Conservation (phyloP, 106 monocot genomes). For the Dendrobium nobile region DNA sequence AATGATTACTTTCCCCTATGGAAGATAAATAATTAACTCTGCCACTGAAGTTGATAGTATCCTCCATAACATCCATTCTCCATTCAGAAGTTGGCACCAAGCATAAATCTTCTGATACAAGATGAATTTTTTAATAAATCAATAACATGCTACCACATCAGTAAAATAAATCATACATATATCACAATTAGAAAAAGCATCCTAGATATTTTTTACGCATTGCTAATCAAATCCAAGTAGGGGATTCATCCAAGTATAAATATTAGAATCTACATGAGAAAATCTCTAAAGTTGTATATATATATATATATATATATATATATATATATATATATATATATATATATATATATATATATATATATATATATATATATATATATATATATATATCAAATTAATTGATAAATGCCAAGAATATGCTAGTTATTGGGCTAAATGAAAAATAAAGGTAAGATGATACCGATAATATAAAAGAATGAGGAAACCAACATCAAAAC, state of each 20-base stretch:
- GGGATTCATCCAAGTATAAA: background rate
- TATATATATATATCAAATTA: too few relatives aligned
- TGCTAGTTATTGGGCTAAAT: background rate
- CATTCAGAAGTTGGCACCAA: constrained; percentile 76
- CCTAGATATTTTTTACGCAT: background rate
- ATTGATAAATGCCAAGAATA: background rate
- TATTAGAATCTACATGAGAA: background rate
- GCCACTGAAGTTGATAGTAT: constrained; percentile 52
- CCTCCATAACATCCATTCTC: too few relatives aligned
- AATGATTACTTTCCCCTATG: constrained; percentile 59
- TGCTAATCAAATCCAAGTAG: background rate
- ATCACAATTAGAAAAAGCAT: background rate
- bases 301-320: too few relatives aligned
- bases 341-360: too few relatives aligned
- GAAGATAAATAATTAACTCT: constrained; percentile 58
- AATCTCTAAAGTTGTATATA: background rate
- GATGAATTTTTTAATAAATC: constrained; percentile 12
- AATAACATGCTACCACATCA: constrained; percentile 3
- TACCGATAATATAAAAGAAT: background rate
- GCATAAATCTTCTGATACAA: constrained; percentile 74
- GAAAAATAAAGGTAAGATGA: too few relatives aligned
- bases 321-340: too few relatives aligned
- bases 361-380: too few relatives aligned
- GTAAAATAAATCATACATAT: background rate
- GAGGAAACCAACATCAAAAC: background rate